Percentiles rank a stretch among this genome's conserved stretches.
These are phyloP conservation scores for Verticillium dahliae DNA, from an alignment of 2,329 filamentous ascomycete genomes.

Conservation along the genomic window DNA sequence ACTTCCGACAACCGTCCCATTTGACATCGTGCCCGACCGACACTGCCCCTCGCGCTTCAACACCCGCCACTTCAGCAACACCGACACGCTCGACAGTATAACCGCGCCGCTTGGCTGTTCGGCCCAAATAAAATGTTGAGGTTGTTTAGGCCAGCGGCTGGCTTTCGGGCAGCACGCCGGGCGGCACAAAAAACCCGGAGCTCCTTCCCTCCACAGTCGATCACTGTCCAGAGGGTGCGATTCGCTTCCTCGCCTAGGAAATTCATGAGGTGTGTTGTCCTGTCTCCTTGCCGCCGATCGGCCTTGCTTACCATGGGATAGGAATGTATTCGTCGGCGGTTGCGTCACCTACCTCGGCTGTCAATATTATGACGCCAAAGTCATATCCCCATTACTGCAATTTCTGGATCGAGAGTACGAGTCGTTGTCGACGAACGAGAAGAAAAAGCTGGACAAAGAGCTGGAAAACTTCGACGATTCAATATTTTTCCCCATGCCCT, in stretches of 20 bases:
- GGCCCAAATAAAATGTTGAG: background rate
- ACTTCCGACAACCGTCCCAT: background rate
- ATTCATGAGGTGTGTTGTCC: background rate
- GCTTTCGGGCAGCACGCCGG: constrained; percentile 6
- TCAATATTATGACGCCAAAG: constrained; percentile 35
- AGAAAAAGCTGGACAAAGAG: constrained; percentile 27
- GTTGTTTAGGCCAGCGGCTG: constrained; percentile 7
- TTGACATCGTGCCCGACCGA: background rate
- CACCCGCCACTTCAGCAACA: background rate
- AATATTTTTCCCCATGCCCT: constrained; percentile 56
- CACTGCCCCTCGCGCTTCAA: background rate
- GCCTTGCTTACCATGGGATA: constrained; percentile 1
- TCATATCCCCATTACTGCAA: constrained; percentile 37
- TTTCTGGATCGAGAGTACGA: constrained; percentile 35
- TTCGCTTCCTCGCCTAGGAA: background rate
- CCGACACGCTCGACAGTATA: background rate
- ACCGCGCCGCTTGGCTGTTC: background rate
- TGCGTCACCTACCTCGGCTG: constrained; percentile 29
- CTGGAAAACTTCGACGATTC: constrained; percentile 36
- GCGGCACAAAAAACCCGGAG: constrained; percentile 1
- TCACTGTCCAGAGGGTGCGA: constrained; percentile 10
- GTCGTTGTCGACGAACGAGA: constrained; percentile 35
- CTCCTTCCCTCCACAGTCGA: background rate
- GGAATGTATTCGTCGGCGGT: constrained; percentile 20
- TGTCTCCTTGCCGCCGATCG: background rate